phyloP scores from a whole-genome alignment of 2,329 filamentous ascomycete genomes.

The Diplodia intermedia region DNA sequence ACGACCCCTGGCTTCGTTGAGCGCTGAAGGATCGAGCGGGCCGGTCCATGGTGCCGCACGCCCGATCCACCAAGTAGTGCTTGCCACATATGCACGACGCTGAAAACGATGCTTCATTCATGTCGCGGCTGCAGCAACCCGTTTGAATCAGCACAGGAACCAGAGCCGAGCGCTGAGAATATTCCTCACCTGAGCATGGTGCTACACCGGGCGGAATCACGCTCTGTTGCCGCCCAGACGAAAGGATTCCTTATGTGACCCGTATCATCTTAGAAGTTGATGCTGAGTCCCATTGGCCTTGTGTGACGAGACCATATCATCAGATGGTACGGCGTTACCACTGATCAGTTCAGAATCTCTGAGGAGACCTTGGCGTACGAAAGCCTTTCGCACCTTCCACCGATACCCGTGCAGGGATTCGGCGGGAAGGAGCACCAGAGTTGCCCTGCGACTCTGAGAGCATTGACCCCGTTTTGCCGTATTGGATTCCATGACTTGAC shows the following conservation, averaged over 20 bases:
- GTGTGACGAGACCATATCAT: conserved; percentile 9
- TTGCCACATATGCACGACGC: conserved; percentile 16
- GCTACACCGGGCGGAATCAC: conserved; percentile 5
- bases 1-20: background rate
- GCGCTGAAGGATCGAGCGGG: conserved; percentile 2
- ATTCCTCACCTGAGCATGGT: background rate
- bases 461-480: background rate
- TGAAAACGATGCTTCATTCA: conserved; percentile 12
- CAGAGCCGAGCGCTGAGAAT: background rate
- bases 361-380: background rate
- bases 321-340: background rate
- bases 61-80: background rate
- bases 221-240: background rate
- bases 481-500: background rate
- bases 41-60: conserved; percentile 19
- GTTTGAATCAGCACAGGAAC: background rate
- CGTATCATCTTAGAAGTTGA: conserved; percentile 17
- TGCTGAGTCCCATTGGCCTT: background rate
- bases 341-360: background rate
- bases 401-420: background rate
- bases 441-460: background rate
- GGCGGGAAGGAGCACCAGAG: conserved; percentile 7
- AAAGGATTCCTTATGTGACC: background rate
- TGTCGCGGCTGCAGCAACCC: background rate
- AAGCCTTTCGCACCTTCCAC: background rate